phyloP scores from a whole-genome alignment of 148 eudicot species.

The Rhododendron henanense region DNA sequence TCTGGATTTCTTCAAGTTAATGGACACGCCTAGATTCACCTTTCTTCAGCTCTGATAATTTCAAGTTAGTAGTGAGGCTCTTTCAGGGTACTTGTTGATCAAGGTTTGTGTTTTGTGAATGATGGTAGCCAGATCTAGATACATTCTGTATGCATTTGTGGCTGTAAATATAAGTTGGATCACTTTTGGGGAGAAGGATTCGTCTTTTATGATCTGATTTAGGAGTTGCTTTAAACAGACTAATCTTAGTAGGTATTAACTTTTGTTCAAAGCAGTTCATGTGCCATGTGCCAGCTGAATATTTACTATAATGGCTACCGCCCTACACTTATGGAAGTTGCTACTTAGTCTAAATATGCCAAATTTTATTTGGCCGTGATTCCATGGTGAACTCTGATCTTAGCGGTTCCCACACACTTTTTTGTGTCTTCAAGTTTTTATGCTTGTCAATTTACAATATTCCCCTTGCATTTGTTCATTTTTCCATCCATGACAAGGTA shows the following conservation, averaged over 20 bases:
- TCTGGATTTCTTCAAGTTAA: conserved; percentile 60
- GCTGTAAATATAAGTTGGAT: not conserved
- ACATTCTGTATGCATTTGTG: not conserved
- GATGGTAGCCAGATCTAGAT: not conserved
- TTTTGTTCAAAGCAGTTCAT: not conserved
- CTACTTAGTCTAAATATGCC: not conserved
- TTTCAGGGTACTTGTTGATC: not conserved
- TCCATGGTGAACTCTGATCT: not conserved
- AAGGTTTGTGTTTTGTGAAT: not conserved
- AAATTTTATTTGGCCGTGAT: not conserved
- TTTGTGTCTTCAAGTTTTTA: no score
- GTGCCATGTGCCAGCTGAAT: not conserved
- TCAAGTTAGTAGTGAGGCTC: conserved; percentile 44
- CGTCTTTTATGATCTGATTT: not conserved
- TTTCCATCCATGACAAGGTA: not conserved
- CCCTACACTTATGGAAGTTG: not conserved
- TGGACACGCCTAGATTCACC: conserved; percentile 75
- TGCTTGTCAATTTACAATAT: no score
- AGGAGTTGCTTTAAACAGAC: not conserved
- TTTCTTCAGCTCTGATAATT: conserved; percentile 53
- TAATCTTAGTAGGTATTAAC: not conserved
- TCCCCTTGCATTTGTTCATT: not conserved
- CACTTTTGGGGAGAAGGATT: not conserved
- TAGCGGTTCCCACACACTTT: not conserved
- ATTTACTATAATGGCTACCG: not conserved